Conservation (phyloP, 2,329 filamentous ascomycete species). For the Fusarium sp. region DNA sequence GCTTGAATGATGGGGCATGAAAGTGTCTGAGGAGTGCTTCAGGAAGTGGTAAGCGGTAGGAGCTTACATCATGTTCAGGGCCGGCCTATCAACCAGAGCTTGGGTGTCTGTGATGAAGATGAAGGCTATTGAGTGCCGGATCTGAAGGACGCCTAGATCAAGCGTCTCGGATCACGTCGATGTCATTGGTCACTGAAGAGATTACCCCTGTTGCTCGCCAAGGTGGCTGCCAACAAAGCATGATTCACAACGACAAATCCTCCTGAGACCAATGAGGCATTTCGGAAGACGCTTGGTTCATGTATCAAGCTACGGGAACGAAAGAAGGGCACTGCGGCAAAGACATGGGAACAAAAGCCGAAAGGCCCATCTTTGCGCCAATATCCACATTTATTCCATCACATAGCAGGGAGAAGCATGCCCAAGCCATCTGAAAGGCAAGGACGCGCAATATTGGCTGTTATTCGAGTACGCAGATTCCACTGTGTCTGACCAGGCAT, state of each 20-base stretch:
- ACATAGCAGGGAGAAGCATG: no score
- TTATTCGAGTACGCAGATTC: accelerated
- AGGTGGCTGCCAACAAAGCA: neutral
- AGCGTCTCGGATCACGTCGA: neutral
- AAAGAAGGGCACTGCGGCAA: neutral
- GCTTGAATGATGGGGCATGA: no score
- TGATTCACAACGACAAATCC: no score
- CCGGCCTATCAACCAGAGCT: accelerated
- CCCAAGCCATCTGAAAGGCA: accelerated
- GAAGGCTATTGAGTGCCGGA: no score
- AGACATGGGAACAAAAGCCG: neutral
- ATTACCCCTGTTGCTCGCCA: neutral
- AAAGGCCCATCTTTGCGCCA: accelerated
- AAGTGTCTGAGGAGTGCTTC: neutral
- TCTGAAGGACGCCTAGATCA: accelerated
- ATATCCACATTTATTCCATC: accelerated
- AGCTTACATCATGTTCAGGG: neutral
- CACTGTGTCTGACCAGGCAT: neutral
- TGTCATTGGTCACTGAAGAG: neutral
- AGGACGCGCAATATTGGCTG: accelerated
- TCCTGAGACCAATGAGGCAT: neutral
- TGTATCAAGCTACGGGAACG: neutral
- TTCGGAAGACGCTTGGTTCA: neutral
- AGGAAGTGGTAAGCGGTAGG: neutral
- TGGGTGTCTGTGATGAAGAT: neutral